Conservation (phyloP, 1,284 basidiomycete genomes). For the Cutaneotrichosporon dermatis region DNA sequence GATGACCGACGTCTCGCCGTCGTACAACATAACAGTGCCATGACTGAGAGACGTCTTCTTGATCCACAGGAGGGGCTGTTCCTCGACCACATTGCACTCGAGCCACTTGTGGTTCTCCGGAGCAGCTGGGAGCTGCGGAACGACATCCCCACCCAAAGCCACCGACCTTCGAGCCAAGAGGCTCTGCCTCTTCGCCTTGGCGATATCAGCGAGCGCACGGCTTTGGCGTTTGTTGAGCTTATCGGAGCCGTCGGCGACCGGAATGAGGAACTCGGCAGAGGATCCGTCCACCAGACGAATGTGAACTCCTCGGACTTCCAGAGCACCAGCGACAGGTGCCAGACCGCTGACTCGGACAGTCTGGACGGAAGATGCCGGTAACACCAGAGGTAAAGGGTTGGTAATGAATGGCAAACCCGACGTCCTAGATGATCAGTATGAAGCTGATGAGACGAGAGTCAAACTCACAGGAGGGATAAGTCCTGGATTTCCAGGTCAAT, state of each 20-base stretch:
- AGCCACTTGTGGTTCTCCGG: conserved; percentile 26
- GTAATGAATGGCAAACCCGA: conserved; percentile 72
- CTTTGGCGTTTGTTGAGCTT: conserved; percentile 52
- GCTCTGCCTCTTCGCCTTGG: conserved; percentile 35
- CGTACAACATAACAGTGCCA: conserved; percentile 86
- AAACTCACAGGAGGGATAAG: conserved; percentile 67
- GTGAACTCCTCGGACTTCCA: conserved; percentile 71
- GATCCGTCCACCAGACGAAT: conserved; percentile 71
- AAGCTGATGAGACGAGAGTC: not conserved
- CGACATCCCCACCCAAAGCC: not conserved
- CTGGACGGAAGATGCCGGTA: conserved; percentile 71
- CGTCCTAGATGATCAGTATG: conserved; percentile 55
- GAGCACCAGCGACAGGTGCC: conserved; percentile 61
- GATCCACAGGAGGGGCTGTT: conserved; percentile 80
- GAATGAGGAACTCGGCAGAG: conserved; percentile 68
- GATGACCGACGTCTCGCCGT: conserved; percentile 70
- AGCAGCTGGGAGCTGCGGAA: conserved; percentile 3
- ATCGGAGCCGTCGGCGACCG: conserved; percentile 63
- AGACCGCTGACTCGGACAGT: conserved; percentile 67
- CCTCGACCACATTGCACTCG: conserved; percentile 61
- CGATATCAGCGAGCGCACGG: conserved; percentile 53
- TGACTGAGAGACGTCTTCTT: conserved; percentile 81
- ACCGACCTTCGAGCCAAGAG: conserved; percentile 29
- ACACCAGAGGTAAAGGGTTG: conserved; percentile 56
- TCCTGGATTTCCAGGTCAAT: conserved; percentile 83